A percentile compares a stretch with the other conserved stretches of the same genome.
Conservation (phyloP, 2,329 filamentous ascomycete species). For the Aspergillus sp. region DNA sequence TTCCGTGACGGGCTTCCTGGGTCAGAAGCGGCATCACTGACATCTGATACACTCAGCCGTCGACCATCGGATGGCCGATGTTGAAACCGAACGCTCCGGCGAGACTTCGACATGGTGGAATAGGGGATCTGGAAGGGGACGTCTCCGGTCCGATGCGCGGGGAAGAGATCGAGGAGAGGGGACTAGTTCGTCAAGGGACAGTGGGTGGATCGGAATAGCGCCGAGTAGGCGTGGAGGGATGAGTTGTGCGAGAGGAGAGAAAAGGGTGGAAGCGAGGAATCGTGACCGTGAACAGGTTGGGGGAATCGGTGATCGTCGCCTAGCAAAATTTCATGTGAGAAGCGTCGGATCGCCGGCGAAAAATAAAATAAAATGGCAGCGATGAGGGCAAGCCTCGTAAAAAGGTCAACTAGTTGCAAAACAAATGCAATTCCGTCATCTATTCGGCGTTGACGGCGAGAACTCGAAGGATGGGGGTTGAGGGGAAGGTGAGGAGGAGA, state of each 20-base stretch:
- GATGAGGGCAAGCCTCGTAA: background rate
- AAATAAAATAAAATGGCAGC: constrained; percentile 1
- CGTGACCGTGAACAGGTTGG: constrained; percentile 10
- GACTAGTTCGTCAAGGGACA: background rate
- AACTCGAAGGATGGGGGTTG: constrained; percentile 7
- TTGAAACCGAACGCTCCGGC: constrained; percentile 62
- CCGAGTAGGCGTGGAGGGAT: constrained; percentile 8
- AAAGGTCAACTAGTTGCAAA: background rate
- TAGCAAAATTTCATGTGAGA: constrained; percentile 36
- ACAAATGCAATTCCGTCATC: constrained; percentile 4
- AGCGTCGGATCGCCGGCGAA: constrained; percentile 26
- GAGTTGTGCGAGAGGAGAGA: constrained; percentile 6
- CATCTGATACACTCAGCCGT: constrained; percentile 56
- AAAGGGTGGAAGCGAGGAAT: constrained; percentile 10
- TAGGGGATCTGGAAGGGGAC: constrained; percentile 17
- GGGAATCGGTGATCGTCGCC: constrained; percentile 20
- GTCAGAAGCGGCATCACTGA: constrained; percentile 53
- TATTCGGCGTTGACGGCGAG: constrained; percentile 6
- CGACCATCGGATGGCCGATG: constrained; percentile 47
- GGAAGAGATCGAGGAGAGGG: constrained; percentile 23
- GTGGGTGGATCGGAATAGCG: constrained; percentile 11
- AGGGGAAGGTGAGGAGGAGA: constrained; percentile 13
- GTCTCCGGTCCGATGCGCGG: constrained; percentile 9
- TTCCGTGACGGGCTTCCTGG: constrained; percentile 52
- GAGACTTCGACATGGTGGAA: constrained; percentile 52